These are phyloP conservation scores for Ceratocystis harringtonii DNA, from an alignment of 2,329 filamentous ascomycete species.

Conservation along the genomic window DNA sequence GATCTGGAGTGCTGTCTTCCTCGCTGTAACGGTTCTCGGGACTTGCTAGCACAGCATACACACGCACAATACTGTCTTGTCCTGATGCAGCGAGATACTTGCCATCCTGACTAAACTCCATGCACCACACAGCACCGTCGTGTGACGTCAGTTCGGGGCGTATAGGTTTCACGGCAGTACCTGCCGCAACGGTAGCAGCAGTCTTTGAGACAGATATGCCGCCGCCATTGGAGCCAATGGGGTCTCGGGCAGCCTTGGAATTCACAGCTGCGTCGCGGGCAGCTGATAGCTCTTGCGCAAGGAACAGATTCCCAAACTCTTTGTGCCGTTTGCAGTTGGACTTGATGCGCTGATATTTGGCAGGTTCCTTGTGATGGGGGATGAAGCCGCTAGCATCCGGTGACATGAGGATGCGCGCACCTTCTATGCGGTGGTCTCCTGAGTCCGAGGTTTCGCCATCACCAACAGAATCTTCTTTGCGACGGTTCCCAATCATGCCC, in stretches of 20 bases:
- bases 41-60: conserved; percentile 79
- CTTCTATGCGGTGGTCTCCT: conserved; percentile 55
- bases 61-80: conserved; percentile 67
- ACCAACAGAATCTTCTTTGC: conserved; percentile 23
- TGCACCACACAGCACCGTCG: conserved; percentile 67
- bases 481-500: conserved; percentile 37
- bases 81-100: conserved; percentile 84
- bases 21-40: conserved; percentile 67
- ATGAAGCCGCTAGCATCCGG: conserved; percentile 52
- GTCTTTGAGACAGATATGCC: conserved; percentile 20
- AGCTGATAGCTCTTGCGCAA: conserved; percentile 69
- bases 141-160: conserved; percentile 26
- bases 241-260: background rate
- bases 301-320: conserved; percentile 75
- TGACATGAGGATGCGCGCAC: conserved; percentile 50
- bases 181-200: conserved; percentile 21
- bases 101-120: conserved; percentile 85
- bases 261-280: conserved; percentile 22
- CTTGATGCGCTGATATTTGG: conserved; percentile 77
- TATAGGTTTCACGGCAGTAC: background rate
- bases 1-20: conserved; percentile 41
- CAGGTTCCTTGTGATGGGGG: conserved; percentile 74
- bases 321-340: conserved; percentile 64
- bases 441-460: conserved; percentile 67
- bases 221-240: background rate